These are phyloP conservation scores for Lentinula raphanica DNA, from an alignment of 768 basidiomycete genomes.

Conservation along the genomic window DNA sequence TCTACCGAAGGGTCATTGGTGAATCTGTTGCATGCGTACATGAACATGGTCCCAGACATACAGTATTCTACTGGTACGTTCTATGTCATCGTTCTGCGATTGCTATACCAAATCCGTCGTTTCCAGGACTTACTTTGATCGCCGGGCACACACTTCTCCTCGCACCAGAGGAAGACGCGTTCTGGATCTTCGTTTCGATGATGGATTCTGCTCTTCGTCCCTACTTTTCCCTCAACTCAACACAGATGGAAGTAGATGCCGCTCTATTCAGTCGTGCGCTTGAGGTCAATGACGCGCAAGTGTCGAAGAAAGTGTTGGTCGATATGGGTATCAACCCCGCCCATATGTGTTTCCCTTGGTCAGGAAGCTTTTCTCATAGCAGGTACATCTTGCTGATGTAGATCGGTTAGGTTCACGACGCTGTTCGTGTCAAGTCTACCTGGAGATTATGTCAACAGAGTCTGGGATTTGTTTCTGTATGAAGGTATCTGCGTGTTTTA, in stretches of 20 bases:
- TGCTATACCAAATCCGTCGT: background rate
- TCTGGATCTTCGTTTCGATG: conserved; percentile 84
- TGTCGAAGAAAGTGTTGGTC: conserved; percentile 65
- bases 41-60: conserved; percentile 83
- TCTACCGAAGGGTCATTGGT: conserved; percentile 52
- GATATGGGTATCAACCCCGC: conserved; percentile 57
- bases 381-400: background rate
- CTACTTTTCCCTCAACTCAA: conserved; percentile 58
- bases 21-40: conserved; percentile 63
- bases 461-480: conserved; percentile 81
- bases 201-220: conserved; percentile 82
- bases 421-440: conserved; percentile 69
- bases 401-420: conserved; percentile 59
- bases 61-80: conserved; percentile 56
- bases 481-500: conserved; percentile 48
- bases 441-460: conserved; percentile 56
- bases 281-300: conserved; percentile 51
- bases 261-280: conserved; percentile 64
- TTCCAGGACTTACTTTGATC: conserved; percentile 60
- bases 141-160: conserved; percentile 68
- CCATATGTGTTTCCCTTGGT: conserved; percentile 64
- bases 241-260: conserved; percentile 74
- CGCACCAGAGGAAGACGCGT: conserved; percentile 83
- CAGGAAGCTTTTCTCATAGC: conserved; percentile 10
- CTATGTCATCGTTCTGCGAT: conserved; percentile 2